A percentile compares a stretch with the other conserved stretches of the same genome.
These are phyloP conservation scores for Cladosporium sp. DNA, from an alignment of 2,329 filamentous ascomycete genomes.

Conservation along the genomic window DNA sequence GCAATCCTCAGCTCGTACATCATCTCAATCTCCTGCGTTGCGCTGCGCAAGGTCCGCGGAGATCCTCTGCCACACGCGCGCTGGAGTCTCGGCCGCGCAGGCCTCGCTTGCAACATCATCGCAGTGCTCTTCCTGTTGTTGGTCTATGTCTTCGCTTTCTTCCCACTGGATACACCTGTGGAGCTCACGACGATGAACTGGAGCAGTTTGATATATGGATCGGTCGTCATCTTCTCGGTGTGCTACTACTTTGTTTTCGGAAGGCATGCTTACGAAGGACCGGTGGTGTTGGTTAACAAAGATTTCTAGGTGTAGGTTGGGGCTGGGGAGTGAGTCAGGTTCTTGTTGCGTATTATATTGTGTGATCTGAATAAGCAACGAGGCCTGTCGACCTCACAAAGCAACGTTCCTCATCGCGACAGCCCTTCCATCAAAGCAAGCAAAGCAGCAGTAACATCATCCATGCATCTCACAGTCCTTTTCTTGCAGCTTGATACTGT, in stretches of 20 bases:
- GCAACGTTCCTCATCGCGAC: background rate
- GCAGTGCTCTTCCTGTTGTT: conserved; percentile 16
- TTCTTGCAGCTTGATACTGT: background rate
- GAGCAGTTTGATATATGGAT: conserved; percentile 36
- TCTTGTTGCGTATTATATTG: background rate
- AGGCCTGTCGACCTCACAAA: background rate
- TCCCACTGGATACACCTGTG: conserved; percentile 24
- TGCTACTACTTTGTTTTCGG: conserved; percentile 24
- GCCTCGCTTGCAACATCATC: conserved; percentile 15
- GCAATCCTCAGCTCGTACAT: conserved; percentile 38
- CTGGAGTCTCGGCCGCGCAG: conserved; percentile 12
- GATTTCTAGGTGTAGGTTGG: background rate
- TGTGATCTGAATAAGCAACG: background rate
- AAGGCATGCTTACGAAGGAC: conserved; percentile 28
- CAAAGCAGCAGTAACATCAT: background rate
- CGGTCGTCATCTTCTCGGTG: conserved; percentile 25
- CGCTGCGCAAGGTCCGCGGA: conserved; percentile 5
- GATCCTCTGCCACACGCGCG: conserved; percentile 13
- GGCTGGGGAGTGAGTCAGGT: background rate
- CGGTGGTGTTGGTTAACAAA: conserved; percentile 21
- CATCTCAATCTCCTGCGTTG: conserved; percentile 34
- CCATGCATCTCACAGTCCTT: background rate
- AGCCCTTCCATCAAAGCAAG: background rate
- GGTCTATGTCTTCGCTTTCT: conserved; percentile 21
- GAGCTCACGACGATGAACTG: conserved; percentile 33